phyloP scores from a whole-genome alignment of 176 grass and related monocot genomes.

The Aegilops longissima region DNA sequence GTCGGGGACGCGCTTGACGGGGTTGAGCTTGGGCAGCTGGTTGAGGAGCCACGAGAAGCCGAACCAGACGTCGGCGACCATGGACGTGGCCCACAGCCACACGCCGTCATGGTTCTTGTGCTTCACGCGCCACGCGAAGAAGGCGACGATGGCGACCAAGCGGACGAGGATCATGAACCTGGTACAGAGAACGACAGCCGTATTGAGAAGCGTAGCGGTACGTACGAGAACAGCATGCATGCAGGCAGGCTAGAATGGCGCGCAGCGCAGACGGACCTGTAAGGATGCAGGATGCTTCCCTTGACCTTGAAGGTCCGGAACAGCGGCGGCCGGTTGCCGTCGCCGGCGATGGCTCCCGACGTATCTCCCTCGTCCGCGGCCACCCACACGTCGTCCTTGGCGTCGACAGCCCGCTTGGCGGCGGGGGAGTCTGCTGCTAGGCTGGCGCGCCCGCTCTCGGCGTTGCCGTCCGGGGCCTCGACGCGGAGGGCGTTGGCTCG shows the following conservation, averaged over 20 bases:
- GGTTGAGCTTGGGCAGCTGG: slow-evolving; percentile 49
- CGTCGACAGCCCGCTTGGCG: slow-evolving; percentile 5
- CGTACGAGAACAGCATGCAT: background rate
- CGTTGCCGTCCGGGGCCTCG: background rate
- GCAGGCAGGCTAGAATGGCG: background rate
- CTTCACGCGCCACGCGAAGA: slow-evolving; percentile 39
- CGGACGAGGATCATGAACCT: slow-evolving; percentile 39
- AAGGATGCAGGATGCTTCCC: slow-evolving; percentile 46
- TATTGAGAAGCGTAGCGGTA: background rate
- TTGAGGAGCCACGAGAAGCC: slow-evolving; percentile 49
- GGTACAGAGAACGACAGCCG: background rate
- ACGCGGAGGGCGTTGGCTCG: slow-evolving; percentile 23
- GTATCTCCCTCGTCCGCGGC: slow-evolving; percentile 8
- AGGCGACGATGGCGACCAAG: slow-evolving; percentile 23
- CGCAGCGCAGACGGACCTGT: slow-evolving; percentile 25
- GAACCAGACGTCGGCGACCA: slow-evolving; percentile 43
- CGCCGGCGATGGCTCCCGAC: no score
- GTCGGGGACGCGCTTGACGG: slow-evolving; percentile 37
- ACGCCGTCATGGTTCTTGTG: slow-evolving; percentile 28
- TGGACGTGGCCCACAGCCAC: slow-evolving; percentile 46
- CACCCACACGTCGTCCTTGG: slow-evolving; percentile 43
- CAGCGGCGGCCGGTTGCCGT: slow-evolving; percentile 14
- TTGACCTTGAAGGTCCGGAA: slow-evolving; percentile 51
- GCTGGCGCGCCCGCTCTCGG: background rate
- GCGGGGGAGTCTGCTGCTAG: background rate